Conservation (phyloP, 371 early-diverging fungal genomes). For the Parasitella parasitica region DNA sequence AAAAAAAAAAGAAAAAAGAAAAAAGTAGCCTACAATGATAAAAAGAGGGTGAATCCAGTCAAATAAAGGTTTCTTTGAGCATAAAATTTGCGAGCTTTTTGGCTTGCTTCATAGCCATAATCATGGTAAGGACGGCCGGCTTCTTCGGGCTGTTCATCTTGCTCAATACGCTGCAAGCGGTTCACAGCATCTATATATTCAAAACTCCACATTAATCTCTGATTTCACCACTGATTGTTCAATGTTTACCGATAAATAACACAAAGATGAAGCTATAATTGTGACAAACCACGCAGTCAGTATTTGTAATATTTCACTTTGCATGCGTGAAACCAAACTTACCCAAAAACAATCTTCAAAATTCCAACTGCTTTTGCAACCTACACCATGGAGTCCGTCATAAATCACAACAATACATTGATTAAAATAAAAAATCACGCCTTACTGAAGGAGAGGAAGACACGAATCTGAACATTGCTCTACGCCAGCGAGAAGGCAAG, state of each 20-base stretch:
- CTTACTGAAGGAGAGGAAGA: slow-evolving; percentile 50
- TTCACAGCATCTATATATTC: slow-evolving; percentile 61
- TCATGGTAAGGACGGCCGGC: slow-evolving; percentile 31
- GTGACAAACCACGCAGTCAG: not conserved
- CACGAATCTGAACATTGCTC: slow-evolving; percentile 52
- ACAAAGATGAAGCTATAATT: slow-evolving; percentile 63
- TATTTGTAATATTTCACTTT: not conserved
- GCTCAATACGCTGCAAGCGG: slow-evolving; percentile 61
- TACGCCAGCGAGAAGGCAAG: slow-evolving; percentile 63
- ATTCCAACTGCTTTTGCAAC: slow-evolving; percentile 47
- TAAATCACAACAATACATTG: not conserved
- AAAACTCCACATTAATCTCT: not conserved
- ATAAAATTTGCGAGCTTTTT: slow-evolving; percentile 77
- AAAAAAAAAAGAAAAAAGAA: not conserved
- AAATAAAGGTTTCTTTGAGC: slow-evolving; percentile 90
- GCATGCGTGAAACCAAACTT: slow-evolving; percentile 15
- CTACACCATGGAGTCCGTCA: slow-evolving; percentile 16
- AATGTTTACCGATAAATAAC: slow-evolving; percentile 61
- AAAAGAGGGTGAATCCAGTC: slow-evolving; percentile 85
- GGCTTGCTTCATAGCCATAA: slow-evolving; percentile 57
- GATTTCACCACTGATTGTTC: not conserved
- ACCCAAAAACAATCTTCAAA: slow-evolving; percentile 65
- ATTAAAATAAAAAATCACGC: not conserved
- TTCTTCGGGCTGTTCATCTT: slow-evolving; percentile 29
- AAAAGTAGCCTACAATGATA: slow-evolving; percentile 76